Evolutionary conservation across 768 basidiomycete genomes (phyloP), one percentile per base, ranked within the genome.

Genomic region (Xerocomus brunneocitrinus): DNA sequence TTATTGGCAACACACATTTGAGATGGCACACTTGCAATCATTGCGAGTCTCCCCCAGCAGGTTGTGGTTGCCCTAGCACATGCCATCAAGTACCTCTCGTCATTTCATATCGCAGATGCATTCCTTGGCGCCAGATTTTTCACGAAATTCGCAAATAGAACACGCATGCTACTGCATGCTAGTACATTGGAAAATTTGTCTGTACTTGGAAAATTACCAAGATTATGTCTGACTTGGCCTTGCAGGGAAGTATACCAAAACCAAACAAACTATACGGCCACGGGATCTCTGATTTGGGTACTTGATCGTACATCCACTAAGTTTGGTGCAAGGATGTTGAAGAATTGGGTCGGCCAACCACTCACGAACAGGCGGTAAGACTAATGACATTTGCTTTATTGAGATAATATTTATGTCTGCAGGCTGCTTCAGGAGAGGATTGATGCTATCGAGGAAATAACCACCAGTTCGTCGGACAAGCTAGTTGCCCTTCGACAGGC

Each of bases 211-310:
- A 36, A 27, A 56, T 28, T n/a, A 24, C 7, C 51, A 27, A 24
- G 31, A 12, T 43, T 24, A 28, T 44, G 16, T 22, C 44, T 55
- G 42, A 57, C 47, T 8, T n/a, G 9, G 14, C 25, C 30, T 36
- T 27, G 39, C 55, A 83, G 83, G 41, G 95, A 98, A 68, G 83
- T 99, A n/a, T 95, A 91, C 67, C 80, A 84, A 32, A 98, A 98
- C 61, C 87, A 89, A 63, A 92, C 91, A 0, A 87, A 97, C 65
- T 80, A 79, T 50, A 82, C 79, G 10, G 73, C 78, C 19, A 78
- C 72, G 52, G 95, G 94, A 4, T 89, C 91, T 47, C 72, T 99
- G 43, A 73, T 97, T 56, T 89, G 85, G 81, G 78, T 95, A 7
- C 74, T 99, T 49, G 90, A 98, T 73, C 81, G 81, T 54, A 95